phyloP scores from a whole-genome alignment of 2,329 filamentous ascomycete genomes.

The Colletotrichum aenigma region DNA sequence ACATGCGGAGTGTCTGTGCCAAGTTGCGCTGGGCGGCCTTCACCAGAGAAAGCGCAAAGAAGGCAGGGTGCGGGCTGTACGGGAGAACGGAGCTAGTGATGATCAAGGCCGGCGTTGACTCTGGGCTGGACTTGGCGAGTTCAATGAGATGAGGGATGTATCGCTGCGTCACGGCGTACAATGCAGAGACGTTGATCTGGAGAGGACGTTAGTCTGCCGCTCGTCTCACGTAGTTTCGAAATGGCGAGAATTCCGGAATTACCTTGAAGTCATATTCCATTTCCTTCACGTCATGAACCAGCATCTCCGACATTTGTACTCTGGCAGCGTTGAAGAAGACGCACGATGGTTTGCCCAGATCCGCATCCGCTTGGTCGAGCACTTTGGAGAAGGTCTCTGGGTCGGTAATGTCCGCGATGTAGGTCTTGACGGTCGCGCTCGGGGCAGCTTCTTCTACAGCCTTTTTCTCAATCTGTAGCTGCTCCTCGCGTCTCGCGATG shows the following conservation, averaged over 20 bases:
- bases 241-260: not conserved
- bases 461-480: conserved; percentile 40
- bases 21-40: conserved; percentile 58
- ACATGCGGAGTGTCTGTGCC: conserved; percentile 45
- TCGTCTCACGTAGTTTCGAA: not conserved
- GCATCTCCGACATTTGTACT: conserved; percentile 43
- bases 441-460: conserved; percentile 33
- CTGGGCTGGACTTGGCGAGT: conserved; percentile 30
- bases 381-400: conserved; percentile 36
- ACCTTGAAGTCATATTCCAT: conserved; percentile 56
- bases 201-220: not conserved
- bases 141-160: conserved; percentile 45
- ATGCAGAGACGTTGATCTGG: conserved; percentile 49
- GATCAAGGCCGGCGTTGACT: conserved; percentile 47
- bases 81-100: conserved; percentile 54
- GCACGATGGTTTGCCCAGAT: conserved; percentile 47
- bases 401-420: conserved; percentile 48
- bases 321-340: conserved; percentile 59
- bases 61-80: conserved; percentile 46
- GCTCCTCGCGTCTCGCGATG: conserved; percentile 44
- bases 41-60: conserved; percentile 53
- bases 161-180: conserved; percentile 52
- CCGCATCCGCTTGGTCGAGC: conserved; percentile 43
- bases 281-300: conserved; percentile 45
- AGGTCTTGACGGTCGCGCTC: conserved; percentile 41